A percentile compares a stretch with the other conserved stretches of the same genome.
These are phyloP conservation scores for Exophiala bonariae DNA, from an alignment of 2,329 filamentous ascomycete genomes.

Conservation along the genomic window DNA sequence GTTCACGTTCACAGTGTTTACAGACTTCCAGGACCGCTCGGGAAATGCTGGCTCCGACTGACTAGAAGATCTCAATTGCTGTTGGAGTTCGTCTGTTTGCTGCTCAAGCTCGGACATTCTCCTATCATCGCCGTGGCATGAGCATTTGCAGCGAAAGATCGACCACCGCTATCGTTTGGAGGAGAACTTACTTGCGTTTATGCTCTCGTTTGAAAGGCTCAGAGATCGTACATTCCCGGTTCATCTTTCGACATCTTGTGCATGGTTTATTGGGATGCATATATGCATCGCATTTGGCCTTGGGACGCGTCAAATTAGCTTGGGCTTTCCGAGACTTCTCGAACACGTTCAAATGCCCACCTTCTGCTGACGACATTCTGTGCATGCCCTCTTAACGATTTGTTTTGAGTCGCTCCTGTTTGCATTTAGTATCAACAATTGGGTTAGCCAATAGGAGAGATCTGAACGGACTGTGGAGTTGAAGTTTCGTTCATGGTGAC, in stretches of 20 bases:
- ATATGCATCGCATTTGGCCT: constrained; percentile 41
- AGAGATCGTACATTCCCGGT: constrained; percentile 39
- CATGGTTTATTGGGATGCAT: constrained; percentile 37
- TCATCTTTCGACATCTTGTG: constrained; percentile 39
- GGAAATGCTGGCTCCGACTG: constrained; percentile 27
- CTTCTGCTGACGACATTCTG: constrained; percentile 46
- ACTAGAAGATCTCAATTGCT: constrained; percentile 33
- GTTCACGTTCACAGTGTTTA: too few species aligned
- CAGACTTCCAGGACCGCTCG: constrained; percentile 29
- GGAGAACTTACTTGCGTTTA: constrained; percentile 34
- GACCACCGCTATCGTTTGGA: too few species aligned
- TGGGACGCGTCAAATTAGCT: neutral
- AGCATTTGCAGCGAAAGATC: neutral
- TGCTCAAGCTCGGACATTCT: constrained; percentile 39
- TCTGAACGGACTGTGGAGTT: constrained; percentile 15
- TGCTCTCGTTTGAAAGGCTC: constrained; percentile 45
- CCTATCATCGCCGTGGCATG: constrained; percentile 22
- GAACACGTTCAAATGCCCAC: constrained; percentile 1
- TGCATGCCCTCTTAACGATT: constrained; percentile 44
- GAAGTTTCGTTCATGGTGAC: constrained; percentile 14
- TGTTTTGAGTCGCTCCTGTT: constrained; percentile 19
- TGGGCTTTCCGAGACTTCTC: neutral
- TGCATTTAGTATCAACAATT: neutral
- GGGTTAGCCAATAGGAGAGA: neutral
- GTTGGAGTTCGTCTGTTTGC: constrained; percentile 39